Conservation (phyloP, 2,329 filamentous ascomycete species). For the Lecanosticta acicola region DNA sequence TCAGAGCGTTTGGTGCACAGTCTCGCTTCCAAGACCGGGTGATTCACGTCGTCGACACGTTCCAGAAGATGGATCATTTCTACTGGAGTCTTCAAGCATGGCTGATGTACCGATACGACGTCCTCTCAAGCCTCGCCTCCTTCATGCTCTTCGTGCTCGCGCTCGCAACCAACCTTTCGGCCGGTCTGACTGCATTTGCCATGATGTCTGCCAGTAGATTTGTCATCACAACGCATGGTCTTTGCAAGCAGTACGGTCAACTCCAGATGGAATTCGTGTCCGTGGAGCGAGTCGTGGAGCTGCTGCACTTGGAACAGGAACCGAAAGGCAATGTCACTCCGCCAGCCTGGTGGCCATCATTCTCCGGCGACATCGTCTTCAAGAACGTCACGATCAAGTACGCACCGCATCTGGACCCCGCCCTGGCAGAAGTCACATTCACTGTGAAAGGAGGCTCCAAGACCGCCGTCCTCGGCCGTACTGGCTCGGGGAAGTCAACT, state of each 20-base stretch:
- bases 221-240: slow-evolving; percentile 62
- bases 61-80: slow-evolving; percentile 94
- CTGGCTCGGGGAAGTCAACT: slow-evolving; percentile 78
- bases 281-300: slow-evolving; percentile 77
- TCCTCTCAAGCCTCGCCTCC: slow-evolving; percentile 65
- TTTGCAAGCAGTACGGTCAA: slow-evolving; percentile 76
- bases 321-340: slow-evolving; percentile 60
- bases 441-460: slow-evolving; percentile 71
- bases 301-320: slow-evolving; percentile 74
- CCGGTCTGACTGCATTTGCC: slow-evolving; percentile 78
- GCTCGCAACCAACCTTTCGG: slow-evolving; percentile 65
- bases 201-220: slow-evolving; percentile 66
- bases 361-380: slow-evolving; percentile 67
- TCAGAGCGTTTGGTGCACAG: slow-evolving; percentile 76
- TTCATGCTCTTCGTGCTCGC: slow-evolving; percentile 69
- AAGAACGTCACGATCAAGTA: slow-evolving; percentile 74
- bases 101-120: slow-evolving; percentile 74
- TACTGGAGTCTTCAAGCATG: slow-evolving; percentile 84
- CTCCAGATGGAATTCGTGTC: slow-evolving; percentile 90
- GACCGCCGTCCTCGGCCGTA: slow-evolving; percentile 74
- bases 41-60: slow-evolving; percentile 74
- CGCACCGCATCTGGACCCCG: slow-evolving; percentile 68
- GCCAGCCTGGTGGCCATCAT: slow-evolving; percentile 70
- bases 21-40: slow-evolving; percentile 73
- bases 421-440: slow-evolving; percentile 63